phyloP scores from a whole-genome alignment of 2,329 filamentous ascomycete genomes.

The Talaromyces sp. region DNA sequence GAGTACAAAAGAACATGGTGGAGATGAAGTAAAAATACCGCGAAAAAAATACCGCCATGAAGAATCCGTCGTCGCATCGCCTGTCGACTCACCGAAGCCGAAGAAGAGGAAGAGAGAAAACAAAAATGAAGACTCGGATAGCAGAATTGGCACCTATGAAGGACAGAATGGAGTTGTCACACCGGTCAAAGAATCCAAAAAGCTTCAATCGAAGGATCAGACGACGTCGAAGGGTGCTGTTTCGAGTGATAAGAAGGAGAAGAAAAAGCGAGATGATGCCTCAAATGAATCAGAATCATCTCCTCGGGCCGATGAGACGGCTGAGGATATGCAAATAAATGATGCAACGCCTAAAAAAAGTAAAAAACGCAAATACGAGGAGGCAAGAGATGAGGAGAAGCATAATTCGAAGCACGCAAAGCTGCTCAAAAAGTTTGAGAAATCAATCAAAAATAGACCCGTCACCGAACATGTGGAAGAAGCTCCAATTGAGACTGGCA shows the following conservation, averaged over 20 bases:
- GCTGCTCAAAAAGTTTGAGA: slow-evolving; percentile 39
- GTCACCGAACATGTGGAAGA: slow-evolving; percentile 18
- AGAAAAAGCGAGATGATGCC: slow-evolving; percentile 16
- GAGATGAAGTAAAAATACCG: neutral
- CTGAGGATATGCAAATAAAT: neutral
- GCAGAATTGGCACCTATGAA: neutral
- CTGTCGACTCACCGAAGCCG: slow-evolving; percentile 27
- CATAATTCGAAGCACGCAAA: slow-evolving; percentile 32
- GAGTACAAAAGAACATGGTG: neutral
- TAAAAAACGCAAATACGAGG: slow-evolving; percentile 20
- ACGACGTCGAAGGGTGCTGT: slow-evolving; percentile 28
- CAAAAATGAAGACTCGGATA: slow-evolving; percentile 3
- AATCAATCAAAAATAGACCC: slow-evolving; percentile 26
- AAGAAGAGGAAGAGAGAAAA: slow-evolving; percentile 37
- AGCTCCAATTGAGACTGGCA: slow-evolving; percentile 21
- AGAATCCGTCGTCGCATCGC: neutral
- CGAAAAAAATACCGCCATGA: neutral
- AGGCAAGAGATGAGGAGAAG: slow-evolving; percentile 22
- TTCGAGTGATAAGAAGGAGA: slow-evolving; percentile 27
- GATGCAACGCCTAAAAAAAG: neutral
- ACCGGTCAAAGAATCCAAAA: neutral
- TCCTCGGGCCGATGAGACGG: slow-evolving; percentile 2
- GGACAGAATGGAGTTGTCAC: neutral
- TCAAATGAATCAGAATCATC: neutral
- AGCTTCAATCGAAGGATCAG: slow-evolving; percentile 31